Conservation (phyloP, 2,329 filamentous ascomycete genomes). For the Pseudocercospora cruenta region DNA sequence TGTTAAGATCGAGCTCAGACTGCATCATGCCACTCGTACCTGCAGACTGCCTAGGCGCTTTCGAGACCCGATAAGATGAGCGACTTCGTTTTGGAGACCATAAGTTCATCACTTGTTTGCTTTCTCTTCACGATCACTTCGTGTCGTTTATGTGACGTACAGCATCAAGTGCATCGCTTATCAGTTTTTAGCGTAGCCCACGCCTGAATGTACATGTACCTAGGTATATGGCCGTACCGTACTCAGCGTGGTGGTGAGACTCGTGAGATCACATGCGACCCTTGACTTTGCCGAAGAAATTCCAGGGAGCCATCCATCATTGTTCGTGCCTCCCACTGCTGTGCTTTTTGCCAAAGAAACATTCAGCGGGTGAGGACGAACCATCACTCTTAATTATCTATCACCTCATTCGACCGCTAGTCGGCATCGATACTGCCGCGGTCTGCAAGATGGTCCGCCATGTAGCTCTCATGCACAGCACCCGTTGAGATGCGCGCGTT, state of each 20-base stretch:
- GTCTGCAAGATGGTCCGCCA: constrained; percentile 1
- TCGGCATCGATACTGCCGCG: background rate
- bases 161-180: background rate
- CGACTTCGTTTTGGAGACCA: background rate
- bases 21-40: constrained; percentile 16
- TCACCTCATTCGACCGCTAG: background rate
- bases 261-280: constrained; percentile 4
- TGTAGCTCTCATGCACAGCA: constrained; percentile 5
- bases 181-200: background rate
- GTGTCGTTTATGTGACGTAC: background rate
- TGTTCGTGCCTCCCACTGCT: background rate
- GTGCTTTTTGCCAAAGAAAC: background rate
- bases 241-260: background rate
- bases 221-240: background rate
- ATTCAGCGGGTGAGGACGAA: background rate
- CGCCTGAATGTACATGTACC: background rate
- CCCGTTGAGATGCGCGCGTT: constrained; percentile 6
- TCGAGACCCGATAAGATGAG: background rate
- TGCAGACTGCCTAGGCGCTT: constrained; percentile 1
- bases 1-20: background rate
- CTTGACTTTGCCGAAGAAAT: constrained; percentile 5
- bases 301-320: background rate
- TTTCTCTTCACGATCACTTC: background rate
- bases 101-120: background rate
- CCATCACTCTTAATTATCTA: background rate